Evolutionary conservation across 495 filamentous ascomycete genomes (phyloP), one percentile per base, ranked within the genome.

Genomic region (Penicillium malachiteum): DNA sequence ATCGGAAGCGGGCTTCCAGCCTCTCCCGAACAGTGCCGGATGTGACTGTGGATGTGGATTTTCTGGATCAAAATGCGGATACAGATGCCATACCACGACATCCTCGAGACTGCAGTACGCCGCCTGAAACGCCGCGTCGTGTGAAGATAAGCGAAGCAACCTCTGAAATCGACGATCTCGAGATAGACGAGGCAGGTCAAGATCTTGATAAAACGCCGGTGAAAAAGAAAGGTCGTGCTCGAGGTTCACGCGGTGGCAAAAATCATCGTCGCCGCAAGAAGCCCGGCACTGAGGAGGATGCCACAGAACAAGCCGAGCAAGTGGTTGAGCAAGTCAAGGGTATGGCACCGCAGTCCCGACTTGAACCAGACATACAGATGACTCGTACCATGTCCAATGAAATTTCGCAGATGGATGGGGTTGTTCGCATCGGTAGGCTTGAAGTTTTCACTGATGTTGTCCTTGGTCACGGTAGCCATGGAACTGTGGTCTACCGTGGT

Each of bases 401-500:
- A 46, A 59, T 77, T 11, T 33, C 66, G 12, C 70, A 79, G 31
- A 66, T 70, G 62, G 74, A 79, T 40, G 70, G 72, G 1, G 79
- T 87, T 34, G 71, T 91, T 40, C 86, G 83, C 38, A 88, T 92
- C 60, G 87, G 86, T 10, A 84, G 84, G 49, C 78, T 94, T 21
- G 83, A 84, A 54, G 88, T 93, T 21, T 84, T 87, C 60, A 86
- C 85, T 30, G 84, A 89, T 48, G 76, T 81, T 52, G 85, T 90
- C 1, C 79, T 93, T 31, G 90, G 89, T 7, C 88, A 79, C 55
- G 91, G 91, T 12, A 92, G 89, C 64, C 90, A 92, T 65, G 91
- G 91, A 18, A 96, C 91, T 13, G 83, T 92, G 40, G 91, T 96
- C 7, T 93, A 89, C 66, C 81, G 84, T 13, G 91, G 91, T n/a